Evolutionary conservation across 108 stramenopile species (phyloP).

Genomic region (Licmophora abbreviata): DNA sequence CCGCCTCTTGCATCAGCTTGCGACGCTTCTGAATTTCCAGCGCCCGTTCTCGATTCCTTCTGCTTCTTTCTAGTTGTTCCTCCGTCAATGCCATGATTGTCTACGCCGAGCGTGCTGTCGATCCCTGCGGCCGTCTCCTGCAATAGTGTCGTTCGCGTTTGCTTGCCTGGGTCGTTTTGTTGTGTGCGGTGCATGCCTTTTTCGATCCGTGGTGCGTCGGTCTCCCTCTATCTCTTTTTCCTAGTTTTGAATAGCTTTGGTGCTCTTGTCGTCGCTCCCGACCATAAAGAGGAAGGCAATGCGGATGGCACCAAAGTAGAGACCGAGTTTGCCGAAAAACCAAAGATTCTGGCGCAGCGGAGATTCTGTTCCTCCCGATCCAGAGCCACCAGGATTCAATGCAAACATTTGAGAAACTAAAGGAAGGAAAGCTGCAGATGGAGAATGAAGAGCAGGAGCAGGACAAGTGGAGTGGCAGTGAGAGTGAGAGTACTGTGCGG

Average conservation of each 20-base stretch:
- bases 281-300: conserved; percentile 67
- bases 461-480: too few species aligned
- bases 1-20: conserved; percentile 4
- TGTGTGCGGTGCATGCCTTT: too few species aligned
- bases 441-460: too few species aligned
- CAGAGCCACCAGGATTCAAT: conserved; percentile 51
- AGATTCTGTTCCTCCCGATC: conserved; percentile 18
- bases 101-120: not conserved
- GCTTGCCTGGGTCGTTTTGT: too few species aligned
- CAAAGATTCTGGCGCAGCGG: conserved; percentile 33
- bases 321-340: conserved; percentile 67
- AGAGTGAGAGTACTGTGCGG: too few species aligned
- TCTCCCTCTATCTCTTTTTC: not conserved
- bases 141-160: too few species aligned
- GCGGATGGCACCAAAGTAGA: conserved; percentile 63
- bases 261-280: conserved; percentile 11
- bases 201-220: too few species aligned
- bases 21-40: conserved; percentile 42
- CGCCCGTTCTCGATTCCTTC: conserved; percentile 63
- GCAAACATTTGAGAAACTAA: too few species aligned
- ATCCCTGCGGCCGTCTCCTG: too few species aligned
- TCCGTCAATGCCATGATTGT: conserved; percentile 51
- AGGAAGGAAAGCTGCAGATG: too few species aligned
- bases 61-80: conserved; percentile 65
- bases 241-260: conserved; percentile 16